A percentile compares a stretch with the other conserved stretches of the same genome.
These are phyloP conservation scores for Candida anutae DNA, from an alignment of 1,139 yeast genomes.

Conservation along the genomic window DNA sequence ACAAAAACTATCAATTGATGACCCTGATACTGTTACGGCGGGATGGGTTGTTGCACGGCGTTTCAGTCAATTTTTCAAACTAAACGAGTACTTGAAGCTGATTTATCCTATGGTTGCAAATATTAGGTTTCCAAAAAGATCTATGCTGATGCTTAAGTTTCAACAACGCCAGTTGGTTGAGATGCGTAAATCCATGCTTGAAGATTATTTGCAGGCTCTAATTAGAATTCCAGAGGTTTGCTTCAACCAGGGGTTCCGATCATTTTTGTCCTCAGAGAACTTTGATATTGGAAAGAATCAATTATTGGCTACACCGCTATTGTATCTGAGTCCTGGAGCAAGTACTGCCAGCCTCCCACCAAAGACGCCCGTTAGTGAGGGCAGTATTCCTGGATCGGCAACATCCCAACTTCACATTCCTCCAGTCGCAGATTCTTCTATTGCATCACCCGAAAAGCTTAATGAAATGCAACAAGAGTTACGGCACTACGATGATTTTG, in stretches of 20 bases:
- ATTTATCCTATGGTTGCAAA: conserved; percentile 44
- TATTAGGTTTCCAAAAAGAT: conserved; percentile 55
- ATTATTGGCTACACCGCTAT: conserved; percentile 18
- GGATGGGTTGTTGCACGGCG: conserved; percentile 90
- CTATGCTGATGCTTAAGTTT: conserved; percentile 57
- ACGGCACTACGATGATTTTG: conserved; percentile 29
- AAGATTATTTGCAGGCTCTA: conserved; percentile 52
- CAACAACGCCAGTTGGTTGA: conserved; percentile 60
- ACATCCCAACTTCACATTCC: too few species aligned
- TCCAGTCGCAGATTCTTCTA: too few species aligned
- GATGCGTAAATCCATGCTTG: conserved; percentile 52
- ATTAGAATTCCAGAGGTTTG: conserved; percentile 64
- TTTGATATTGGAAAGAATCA: conserved; percentile 37
- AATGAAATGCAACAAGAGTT: conserved; percentile 38
- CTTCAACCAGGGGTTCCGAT: conserved; percentile 60
- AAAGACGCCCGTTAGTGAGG: neutral
- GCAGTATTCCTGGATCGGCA: neutral
- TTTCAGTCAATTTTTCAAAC: conserved; percentile 71
- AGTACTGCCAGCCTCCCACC: too few species aligned
- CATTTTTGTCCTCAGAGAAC: conserved; percentile 70
- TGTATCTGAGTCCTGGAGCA: conserved; percentile 1
- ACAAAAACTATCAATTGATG: conserved; percentile 41
- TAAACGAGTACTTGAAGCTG: conserved; percentile 57
- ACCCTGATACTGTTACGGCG: conserved; percentile 45
- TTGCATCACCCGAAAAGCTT: conserved; percentile 16